phyloP scores from a whole-genome alignment of 345 rosid species.

The Durio zibethinus region DNA sequence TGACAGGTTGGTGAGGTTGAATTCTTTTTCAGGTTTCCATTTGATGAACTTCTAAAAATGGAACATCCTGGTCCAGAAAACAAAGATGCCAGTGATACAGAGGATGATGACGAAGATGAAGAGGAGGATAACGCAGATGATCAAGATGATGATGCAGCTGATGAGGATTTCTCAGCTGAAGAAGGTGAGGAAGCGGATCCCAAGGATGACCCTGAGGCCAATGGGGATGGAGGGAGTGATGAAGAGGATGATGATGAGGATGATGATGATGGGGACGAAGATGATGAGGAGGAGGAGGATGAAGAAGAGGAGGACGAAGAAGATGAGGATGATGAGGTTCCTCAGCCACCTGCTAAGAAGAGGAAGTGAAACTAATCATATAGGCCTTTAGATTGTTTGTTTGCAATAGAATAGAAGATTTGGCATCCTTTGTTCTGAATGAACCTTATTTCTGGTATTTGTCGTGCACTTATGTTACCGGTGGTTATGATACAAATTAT shows the following conservation, averaged over 20 bases:
- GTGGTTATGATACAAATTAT: neutral
- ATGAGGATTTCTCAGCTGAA: constrained; percentile 54
- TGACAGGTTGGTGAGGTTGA: neutral
- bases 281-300: constrained; percentile 9
- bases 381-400: constrained; percentile 13
- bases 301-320: constrained; percentile 32
- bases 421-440: neutral
- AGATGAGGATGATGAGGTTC: constrained; percentile 51
- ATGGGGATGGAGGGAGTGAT: constrained; percentile 52
- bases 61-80: constrained; percentile 36
- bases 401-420: constrained; percentile 21
- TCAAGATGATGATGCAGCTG: constrained; percentile 32
- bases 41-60: constrained; percentile 38
- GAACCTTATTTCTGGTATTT: neutral
- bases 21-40: constrained; percentile 34
- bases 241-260: constrained; percentile 47
- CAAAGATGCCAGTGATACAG: constrained; percentile 55
- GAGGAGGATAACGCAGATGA: constrained; percentile 41
- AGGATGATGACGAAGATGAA: constrained; percentile 44
- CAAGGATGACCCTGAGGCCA: constrained; percentile 54
- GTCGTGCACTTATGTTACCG: neutral
- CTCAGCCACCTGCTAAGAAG: constrained; percentile 61
- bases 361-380: constrained; percentile 41
- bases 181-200: constrained; percentile 58
- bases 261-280: constrained; percentile 33